Percentiles rank a stretch among this genome's conserved stretches.
These are phyloP conservation scores for Huntiella savannae DNA, from an alignment of 2,329 filamentous ascomycete genomes.

Conservation along the genomic window DNA sequence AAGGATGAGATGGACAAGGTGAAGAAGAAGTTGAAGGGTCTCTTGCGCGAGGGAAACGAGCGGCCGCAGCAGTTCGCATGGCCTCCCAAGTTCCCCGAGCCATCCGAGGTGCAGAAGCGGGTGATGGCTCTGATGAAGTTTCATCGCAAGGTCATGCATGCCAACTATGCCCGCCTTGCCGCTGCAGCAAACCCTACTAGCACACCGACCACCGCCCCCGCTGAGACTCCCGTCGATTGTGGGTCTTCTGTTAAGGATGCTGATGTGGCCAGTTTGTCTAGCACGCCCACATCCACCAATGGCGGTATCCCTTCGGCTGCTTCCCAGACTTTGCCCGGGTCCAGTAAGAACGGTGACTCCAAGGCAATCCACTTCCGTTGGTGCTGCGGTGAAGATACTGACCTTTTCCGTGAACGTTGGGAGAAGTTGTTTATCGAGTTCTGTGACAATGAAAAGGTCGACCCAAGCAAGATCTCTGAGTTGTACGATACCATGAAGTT, in stretches of 20 bases:
- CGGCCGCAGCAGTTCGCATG: constrained; percentile 94
- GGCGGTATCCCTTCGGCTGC: background rate
- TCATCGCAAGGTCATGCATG: constrained; percentile 81
- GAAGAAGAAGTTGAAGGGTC: constrained; percentile 94
- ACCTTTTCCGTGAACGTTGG: constrained; percentile 91
- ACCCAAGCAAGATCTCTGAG: constrained; percentile 96
- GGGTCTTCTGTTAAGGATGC: constrained; percentile 2
- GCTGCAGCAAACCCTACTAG: constrained; percentile 17
- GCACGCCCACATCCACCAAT: constrained; percentile 4
- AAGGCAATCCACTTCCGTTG: constrained; percentile 34
- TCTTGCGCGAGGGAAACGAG: constrained; percentile 80
- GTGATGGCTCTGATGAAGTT: constrained; percentile 97
- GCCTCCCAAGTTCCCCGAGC: constrained; percentile 87
- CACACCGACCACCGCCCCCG: constrained; percentile 1
- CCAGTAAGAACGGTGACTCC: constrained; percentile 5
- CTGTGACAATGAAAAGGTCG: constrained; percentile 90
- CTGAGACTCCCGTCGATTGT: background rate
- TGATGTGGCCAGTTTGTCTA: constrained; percentile 23
- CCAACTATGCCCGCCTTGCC: constrained; percentile 73
- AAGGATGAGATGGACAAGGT: constrained; percentile 99
- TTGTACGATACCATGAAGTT: constrained; percentile 99
- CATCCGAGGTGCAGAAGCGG: constrained; percentile 75
- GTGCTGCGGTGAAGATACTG: constrained; percentile 91
- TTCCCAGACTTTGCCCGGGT: background rate
- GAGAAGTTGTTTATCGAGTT: constrained; percentile 97